These are phyloP conservation scores for Stromatinia cepivora DNA, from an alignment of 2,329 filamentous ascomycete genomes.

Conservation along the genomic window DNA sequence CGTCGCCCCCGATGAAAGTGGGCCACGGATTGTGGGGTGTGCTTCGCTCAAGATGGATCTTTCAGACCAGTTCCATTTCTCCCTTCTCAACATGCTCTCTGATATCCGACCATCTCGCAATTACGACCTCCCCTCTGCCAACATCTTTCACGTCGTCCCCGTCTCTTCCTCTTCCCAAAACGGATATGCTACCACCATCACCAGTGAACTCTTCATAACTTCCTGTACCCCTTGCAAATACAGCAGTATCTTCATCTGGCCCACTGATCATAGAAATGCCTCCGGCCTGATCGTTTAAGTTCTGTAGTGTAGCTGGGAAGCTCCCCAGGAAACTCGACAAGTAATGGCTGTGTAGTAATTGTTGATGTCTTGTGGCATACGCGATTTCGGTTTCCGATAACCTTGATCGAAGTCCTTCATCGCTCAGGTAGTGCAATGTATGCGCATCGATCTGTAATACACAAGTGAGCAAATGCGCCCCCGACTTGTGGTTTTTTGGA, in stretches of 20 bases:
- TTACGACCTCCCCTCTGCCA: constrained; percentile 36
- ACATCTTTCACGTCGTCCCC: constrained; percentile 60
- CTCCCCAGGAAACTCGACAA: constrained; percentile 77
- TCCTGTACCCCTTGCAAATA: constrained; percentile 75
- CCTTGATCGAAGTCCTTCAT: constrained; percentile 54
- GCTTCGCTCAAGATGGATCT: not conserved
- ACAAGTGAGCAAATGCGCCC: constrained; percentile 71
- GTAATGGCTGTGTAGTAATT: constrained; percentile 82
- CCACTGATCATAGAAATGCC: constrained; percentile 90
- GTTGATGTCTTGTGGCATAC: constrained; percentile 83
- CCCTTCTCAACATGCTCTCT: constrained; percentile 30
- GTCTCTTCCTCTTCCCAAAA: constrained; percentile 68
- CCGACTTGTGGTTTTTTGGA: not conserved
- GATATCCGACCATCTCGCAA: constrained; percentile 44
- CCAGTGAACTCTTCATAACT: constrained; percentile 55
- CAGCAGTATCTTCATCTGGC: constrained; percentile 78
- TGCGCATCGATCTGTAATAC: constrained; percentile 85
- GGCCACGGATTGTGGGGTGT: no score
- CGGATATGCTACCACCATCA: constrained; percentile 81
- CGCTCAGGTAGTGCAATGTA: constrained; percentile 70
- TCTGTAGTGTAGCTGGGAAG: constrained; percentile 77
- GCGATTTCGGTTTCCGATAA: constrained; percentile 76
- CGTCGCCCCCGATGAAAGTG: no score
- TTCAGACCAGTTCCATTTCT: constrained; percentile 33
- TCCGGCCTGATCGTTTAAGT: constrained; percentile 86